Conservation (phyloP, 2,329 filamentous ascomycete species). For the Pestalotiopsis sp. region DNA sequence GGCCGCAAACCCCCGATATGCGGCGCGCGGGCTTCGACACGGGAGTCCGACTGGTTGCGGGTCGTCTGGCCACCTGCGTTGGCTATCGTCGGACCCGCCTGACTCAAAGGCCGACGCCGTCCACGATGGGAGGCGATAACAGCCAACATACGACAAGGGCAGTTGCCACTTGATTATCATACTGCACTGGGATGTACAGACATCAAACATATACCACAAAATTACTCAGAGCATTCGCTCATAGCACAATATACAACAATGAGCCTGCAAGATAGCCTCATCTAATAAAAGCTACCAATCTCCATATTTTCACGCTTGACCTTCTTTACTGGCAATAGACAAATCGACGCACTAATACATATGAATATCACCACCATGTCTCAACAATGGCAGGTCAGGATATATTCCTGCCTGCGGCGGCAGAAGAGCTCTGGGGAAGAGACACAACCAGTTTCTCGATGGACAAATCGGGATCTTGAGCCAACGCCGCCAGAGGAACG, state of each 20-base stretch:
- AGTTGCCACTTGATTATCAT: too few relatives aligned
- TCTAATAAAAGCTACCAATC: too few relatives aligned
- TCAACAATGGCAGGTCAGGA: neutral
- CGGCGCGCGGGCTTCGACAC: too few relatives aligned
- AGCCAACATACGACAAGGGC: neutral
- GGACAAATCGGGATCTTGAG: neutral
- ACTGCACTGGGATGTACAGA: too few relatives aligned
- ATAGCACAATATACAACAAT: too few relatives aligned
- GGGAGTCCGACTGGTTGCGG: too few relatives aligned
- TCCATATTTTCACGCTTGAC: neutral
- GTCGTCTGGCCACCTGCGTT: too few relatives aligned
- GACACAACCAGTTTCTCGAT: neutral
- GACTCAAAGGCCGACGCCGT: neutral
- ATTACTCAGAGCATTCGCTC: too few relatives aligned
- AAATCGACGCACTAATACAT: neutral
- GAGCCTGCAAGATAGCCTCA: too few relatives aligned
- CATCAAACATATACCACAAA: too few relatives aligned
- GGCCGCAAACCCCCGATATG: too few relatives aligned
- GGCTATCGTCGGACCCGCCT: neutral
- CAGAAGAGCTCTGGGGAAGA: neutral
- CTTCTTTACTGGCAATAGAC: neutral
- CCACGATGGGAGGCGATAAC: neutral
- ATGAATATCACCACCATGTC: neutral
- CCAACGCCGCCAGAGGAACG: neutral
- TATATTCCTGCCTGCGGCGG: neutral